A percentile compares a stretch with the other conserved stretches of the same genome.
Evolutionary conservation across 169 alveolate species (phyloP).

Genomic region (Sarcocystis neurona): DNA sequence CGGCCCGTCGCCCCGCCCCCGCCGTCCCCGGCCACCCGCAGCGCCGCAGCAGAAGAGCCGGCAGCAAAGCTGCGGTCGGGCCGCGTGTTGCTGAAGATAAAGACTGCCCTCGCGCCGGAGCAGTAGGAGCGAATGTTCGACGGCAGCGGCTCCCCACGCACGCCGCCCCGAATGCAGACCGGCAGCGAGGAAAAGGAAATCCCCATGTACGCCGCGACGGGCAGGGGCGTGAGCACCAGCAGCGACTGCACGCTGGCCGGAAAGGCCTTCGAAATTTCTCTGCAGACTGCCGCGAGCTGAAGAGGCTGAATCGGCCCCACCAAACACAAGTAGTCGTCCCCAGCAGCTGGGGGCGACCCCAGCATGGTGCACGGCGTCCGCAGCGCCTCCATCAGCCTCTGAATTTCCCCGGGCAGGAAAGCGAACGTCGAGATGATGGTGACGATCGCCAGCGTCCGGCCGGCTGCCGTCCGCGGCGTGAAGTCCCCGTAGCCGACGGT

Average conservation of each 20-base stretch:
- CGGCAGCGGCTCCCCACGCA: constrained; percentile 31
- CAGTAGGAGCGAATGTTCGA: constrained; percentile 35
- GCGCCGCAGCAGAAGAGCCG: neutral
- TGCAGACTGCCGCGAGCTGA: constrained; percentile 37
- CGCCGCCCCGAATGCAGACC: constrained; percentile 52
- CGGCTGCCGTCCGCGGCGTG: constrained; percentile 67
- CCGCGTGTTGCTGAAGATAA: constrained; percentile 52
- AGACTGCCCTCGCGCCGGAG: constrained; percentile 49
- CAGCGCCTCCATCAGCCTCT: constrained; percentile 68
- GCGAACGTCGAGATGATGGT: constrained; percentile 65
- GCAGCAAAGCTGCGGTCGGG: neutral
- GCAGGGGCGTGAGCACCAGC: constrained; percentile 51
- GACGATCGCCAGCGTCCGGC: constrained; percentile 64
- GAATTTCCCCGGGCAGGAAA: constrained; percentile 67
- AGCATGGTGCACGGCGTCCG: constrained; percentile 59
- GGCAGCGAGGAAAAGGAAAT: constrained; percentile 11
- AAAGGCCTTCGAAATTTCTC: constrained; percentile 37
- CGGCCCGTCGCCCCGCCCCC: neutral
- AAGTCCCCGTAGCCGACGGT: constrained; percentile 72
- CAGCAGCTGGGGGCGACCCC: constrained; percentile 63
- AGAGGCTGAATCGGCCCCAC: constrained; percentile 68
- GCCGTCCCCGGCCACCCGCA: neutral
- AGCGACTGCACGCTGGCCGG: constrained; percentile 34
- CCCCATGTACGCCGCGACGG: constrained; percentile 29
- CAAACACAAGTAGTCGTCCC: constrained; percentile 65